These are phyloP conservation scores for Coffea canephora DNA, from an alignment of 257 asterid genomes.

Conservation along the genomic window DNA sequence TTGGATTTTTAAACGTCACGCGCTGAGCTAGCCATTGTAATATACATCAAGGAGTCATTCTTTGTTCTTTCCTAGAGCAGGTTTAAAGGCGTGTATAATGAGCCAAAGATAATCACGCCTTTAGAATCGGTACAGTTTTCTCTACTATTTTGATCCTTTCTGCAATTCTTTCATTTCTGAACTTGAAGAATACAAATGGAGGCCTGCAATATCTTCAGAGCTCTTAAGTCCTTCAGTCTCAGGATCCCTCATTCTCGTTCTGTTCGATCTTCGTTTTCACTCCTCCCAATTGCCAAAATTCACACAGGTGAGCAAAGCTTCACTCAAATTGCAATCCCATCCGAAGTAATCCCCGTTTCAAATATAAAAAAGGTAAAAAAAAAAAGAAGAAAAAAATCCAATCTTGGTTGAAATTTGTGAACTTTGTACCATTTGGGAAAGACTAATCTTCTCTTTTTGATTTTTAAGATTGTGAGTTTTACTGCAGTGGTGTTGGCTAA, in stretches of 20 bases:
- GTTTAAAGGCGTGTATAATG: neutral
- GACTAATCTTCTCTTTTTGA: neutral
- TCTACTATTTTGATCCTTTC: neutral
- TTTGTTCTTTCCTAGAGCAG: no score
- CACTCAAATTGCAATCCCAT: neutral
- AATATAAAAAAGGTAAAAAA: no score
- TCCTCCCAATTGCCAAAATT: slow-evolving; percentile 27
- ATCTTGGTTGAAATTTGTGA: neutral
- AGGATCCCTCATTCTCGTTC: slow-evolving; percentile 36
- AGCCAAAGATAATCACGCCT: neutral
- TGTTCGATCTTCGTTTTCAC: slow-evolving; percentile 36
- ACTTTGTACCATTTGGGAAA: neutral
- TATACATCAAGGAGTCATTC: no score
- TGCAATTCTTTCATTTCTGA: neutral
- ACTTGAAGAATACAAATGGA: slow-evolving; percentile 41
- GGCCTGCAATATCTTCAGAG: slow-evolving; percentile 45
- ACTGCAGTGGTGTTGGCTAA: neutral
- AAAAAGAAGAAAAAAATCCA: neutral
- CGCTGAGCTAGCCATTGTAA: no score
- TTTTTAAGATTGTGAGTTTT: neutral
- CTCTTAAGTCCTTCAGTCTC: slow-evolving; percentile 51
- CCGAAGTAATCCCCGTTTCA: neutral
- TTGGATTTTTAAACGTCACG: no score
- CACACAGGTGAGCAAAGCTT: slow-evolving; percentile 38
- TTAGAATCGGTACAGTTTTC: no score